phyloP scores from a whole-genome alignment of 2,329 filamentous ascomycete species.

The Exophiala xenobiotica region DNA sequence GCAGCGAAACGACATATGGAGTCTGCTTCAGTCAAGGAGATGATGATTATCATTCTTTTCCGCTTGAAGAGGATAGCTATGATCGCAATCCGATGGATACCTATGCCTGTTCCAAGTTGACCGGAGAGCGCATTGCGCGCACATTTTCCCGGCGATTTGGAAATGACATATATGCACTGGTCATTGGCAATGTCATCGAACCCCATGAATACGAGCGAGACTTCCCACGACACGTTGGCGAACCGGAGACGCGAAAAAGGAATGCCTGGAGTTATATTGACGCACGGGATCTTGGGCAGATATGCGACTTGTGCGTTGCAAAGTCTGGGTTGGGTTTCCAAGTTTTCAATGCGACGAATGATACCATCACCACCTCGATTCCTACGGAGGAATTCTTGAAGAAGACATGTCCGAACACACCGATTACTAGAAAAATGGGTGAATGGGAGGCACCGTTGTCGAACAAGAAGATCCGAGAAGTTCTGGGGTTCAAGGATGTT shows the following conservation, averaged over 20 bases:
- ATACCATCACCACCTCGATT: constrained; percentile 56
- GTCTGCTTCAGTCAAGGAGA: constrained; percentile 62
- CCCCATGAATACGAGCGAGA: constrained; percentile 59
- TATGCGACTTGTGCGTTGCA: constrained; percentile 55
- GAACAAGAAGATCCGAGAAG: constrained; percentile 59
- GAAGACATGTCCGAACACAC: constrained; percentile 49
- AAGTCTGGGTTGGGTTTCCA: constrained; percentile 61
- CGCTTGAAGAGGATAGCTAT: constrained; percentile 55
- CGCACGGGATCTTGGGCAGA: constrained; percentile 61
- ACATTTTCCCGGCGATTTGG: constrained; percentile 57
- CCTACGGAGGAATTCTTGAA: constrained; percentile 55
- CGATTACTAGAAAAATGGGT: constrained; percentile 57
- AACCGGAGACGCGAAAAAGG: constrained; percentile 53
- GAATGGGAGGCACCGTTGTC: constrained; percentile 60
- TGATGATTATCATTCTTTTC: constrained; percentile 57
- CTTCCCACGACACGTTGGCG: constrained; percentile 53
- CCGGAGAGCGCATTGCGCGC: constrained; percentile 57
- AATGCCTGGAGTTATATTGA: constrained; percentile 66
- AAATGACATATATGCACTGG: constrained; percentile 59
- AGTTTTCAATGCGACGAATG: constrained; percentile 64
- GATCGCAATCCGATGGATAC: constrained; percentile 62
- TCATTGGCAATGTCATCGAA: constrained; percentile 62
- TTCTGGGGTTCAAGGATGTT: constrained; percentile 60
- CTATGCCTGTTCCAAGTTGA: constrained; percentile 61
- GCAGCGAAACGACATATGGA: constrained; percentile 60